Base-by-base conservation (phyloP, 495 filamentous ascomycete genomes). In the Neurospora sp. region DNA sequence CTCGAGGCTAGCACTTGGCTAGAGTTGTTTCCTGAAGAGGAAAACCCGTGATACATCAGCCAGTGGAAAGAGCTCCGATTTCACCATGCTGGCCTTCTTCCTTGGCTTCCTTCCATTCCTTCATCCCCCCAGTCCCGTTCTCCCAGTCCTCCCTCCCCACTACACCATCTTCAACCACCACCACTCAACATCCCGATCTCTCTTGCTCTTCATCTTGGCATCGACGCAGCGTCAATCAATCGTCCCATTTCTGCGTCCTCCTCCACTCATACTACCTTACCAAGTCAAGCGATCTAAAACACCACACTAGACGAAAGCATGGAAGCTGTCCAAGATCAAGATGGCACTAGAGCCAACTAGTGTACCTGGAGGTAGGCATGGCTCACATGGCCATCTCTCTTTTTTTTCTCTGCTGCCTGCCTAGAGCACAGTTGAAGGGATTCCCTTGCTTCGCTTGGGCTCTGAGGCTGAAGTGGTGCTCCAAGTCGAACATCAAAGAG, bases 101-200 rank as follows among this genome's bases (percentile, higher is more conserved):
- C 27, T 71, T 71, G 70, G 35, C 70, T 37, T 61, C 8, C 70
- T 37, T 61, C 8, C 70, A 39, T 1, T n/a, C 5, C 22, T 22
- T 31, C 22, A 20, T 5, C 44, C 44, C 20, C 22, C 11, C 48
- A 59, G 48, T 59, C 48, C 27, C 12, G 41, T 44, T 2, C 27
- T 40, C 70, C 44, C 70, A 46, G 37, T 53, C 70, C n/a, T 71
- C 46, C 70, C n/a, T 71, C 46, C 35, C 37, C 72, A 40, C 69
- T 70, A 73, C n/a, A 37, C 44, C 14, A 40, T 38, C n/a, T 40
- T 48, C 66, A 27, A 35, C 27, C 20, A 61, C 40, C 39, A 68
- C 31, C 53, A 40, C 72, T 46, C n/a, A 68, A 10, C 6, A 41
- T 40, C 11, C 71, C 59, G 41, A 38, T 22, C 59, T 39, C 48